phyloP scores from a whole-genome alignment of 441 rosid genomes.

The Francoa sonchifolia region DNA sequence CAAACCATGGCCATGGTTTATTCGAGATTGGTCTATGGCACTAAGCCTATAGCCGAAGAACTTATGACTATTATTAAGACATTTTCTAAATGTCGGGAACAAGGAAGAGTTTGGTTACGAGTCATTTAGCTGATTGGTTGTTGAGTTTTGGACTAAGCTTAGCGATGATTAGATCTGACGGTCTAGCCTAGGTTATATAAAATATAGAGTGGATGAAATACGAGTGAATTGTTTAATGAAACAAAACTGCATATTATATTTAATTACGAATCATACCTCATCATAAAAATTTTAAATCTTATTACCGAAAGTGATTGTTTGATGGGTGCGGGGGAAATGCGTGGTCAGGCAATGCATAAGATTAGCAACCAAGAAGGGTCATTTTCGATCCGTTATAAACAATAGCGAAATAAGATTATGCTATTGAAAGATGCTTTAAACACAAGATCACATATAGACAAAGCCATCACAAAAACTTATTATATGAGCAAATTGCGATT shows the following conservation, averaged over 20 bases:
- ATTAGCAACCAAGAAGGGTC: conserved; percentile 2
- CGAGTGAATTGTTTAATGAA: no score
- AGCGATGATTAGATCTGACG: conserved; percentile 7
- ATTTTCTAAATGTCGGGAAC: no score
- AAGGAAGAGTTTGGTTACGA: no score
- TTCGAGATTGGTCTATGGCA: no score
- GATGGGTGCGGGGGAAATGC: no score
- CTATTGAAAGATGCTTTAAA: conserved; percentile 22
- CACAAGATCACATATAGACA: conserved; percentile 18
- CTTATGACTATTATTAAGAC: no score
- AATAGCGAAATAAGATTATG: conserved; percentile 13
- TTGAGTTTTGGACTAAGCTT: not conserved
- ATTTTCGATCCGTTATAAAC: conserved; percentile 7
- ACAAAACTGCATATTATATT: conserved; percentile 9
- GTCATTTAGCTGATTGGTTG: not conserved
- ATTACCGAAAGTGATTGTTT: conserved; percentile 20
- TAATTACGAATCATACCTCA: conserved; percentile 15
- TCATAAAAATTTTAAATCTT: conserved; percentile 11
- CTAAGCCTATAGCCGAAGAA: no score
- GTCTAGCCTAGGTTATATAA: conserved; percentile 9
- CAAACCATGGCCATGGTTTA: not conserved
- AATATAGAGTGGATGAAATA: not conserved
- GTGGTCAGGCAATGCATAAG: not conserved
- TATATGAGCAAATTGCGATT: conserved; percentile 18
- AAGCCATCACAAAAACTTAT: conserved; percentile 3